Conservation (phyloP, 305 asterid genomes). For the Fraxinus platypoda region DNA sequence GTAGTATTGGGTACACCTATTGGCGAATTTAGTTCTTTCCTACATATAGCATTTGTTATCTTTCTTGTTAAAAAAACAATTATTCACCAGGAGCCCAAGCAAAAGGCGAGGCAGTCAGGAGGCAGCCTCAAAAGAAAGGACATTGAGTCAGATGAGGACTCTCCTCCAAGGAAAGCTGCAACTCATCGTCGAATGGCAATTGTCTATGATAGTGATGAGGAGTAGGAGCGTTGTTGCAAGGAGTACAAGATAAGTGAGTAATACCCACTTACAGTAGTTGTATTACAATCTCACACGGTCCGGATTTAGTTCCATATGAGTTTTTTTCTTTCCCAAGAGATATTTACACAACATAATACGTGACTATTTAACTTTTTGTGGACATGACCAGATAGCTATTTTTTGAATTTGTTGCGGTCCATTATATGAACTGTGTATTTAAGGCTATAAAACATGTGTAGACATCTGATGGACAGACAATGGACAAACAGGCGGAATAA, state of each 20-base stretch:
- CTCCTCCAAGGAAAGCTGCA: conserved; percentile 75
- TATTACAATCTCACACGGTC: not conserved
- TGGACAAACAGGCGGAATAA: not conserved
- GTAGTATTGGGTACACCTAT: not conserved
- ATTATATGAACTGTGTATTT: not conserved
- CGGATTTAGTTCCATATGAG: not conserved
- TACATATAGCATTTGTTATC: not conserved
- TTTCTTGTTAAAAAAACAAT: conserved; percentile 1
- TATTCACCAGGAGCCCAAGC: conserved; percentile 66
- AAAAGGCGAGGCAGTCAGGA: conserved; percentile 55
- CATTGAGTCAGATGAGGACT: conserved; percentile 90
- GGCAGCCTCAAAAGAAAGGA: conserved; percentile 69
- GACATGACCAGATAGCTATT: not conserved
- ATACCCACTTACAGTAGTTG: not conserved
- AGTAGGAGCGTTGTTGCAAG: conserved; percentile 32
- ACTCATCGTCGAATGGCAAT: conserved; percentile 87
- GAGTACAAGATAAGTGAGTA: conserved; percentile 18
- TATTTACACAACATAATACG: not conserved
- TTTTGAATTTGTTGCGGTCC: not conserved
- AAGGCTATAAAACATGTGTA: not conserved
- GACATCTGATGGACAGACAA: not conserved
- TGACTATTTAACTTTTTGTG: not conserved
- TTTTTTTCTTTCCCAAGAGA: not conserved
- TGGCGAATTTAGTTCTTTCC: not conserved
- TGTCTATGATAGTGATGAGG: conserved; percentile 88